A percentile compares a stretch with the other conserved stretches of the same genome.
Evolutionary conservation across 2,329 filamentous ascomycete species (phyloP).

Genomic region (Chaetomium olivaceum): DNA sequence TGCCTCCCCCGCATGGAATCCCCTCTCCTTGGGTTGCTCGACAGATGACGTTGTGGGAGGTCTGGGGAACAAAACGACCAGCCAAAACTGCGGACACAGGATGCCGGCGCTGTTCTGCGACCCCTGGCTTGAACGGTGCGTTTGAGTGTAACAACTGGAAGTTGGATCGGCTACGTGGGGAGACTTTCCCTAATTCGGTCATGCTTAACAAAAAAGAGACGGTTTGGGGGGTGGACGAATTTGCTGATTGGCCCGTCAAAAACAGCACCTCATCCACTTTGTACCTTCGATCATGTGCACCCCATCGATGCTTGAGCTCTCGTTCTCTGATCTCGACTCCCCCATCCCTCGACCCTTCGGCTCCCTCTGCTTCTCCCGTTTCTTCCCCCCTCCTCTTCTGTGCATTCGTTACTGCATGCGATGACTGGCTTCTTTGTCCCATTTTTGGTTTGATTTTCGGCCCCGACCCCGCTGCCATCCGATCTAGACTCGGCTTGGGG

Average conservation of each 20-base stretch:
- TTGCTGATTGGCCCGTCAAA: constrained; percentile 7
- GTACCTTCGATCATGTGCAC: constrained; percentile 37
- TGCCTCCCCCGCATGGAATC: not conserved
- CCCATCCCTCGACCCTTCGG: constrained; percentile 24
- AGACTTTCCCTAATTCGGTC: constrained; percentile 3
- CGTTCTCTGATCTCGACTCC: constrained; percentile 28
- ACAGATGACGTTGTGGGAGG: not conserved
- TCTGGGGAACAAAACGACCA: too few species aligned
- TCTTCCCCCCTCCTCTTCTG: constrained; percentile 22
- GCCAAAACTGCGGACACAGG: not conserved
- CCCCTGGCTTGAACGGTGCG: not conserved
- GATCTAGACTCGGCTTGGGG: constrained; percentile 14
- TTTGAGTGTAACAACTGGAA: too few species aligned
- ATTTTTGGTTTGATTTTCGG: constrained; percentile 30
- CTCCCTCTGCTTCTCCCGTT: constrained; percentile 31
- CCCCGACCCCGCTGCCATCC: not conserved
- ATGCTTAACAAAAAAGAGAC: not conserved
- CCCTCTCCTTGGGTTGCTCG: not conserved
- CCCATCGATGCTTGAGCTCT: constrained; percentile 29
- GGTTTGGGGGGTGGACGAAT: not conserved
- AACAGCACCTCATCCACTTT: constrained; percentile 36
- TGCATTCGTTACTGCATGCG: constrained; percentile 13
- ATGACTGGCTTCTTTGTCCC: constrained; percentile 20
- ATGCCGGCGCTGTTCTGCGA: not conserved
- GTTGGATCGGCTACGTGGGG: not conserved